Evolutionary conservation across 768 basidiomycete genomes (phyloP), one percentile per base, ranked within the genome.

Genomic region (Lentinula sp.): DNA sequence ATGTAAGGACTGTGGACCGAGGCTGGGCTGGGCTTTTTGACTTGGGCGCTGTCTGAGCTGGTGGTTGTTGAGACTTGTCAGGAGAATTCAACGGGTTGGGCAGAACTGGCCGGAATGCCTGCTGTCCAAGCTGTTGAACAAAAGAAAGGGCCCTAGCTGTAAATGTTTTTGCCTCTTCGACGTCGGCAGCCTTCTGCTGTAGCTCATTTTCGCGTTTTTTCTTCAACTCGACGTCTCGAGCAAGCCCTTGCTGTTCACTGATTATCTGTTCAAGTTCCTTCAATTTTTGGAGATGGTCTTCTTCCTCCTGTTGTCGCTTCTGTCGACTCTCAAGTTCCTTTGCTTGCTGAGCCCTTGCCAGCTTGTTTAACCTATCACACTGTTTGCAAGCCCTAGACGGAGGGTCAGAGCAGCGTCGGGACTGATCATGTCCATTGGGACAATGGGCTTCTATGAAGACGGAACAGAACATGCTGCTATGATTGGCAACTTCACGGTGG

Each of bases 401-500:
- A 0, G 63, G 67, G 51, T 80, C 62, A 50, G 72, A 67, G 59
- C 87, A 89, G 61, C 74, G 73, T 71, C 77, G 81, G 0, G 65
- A 64, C 42, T 71, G 67, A 7, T 62, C 61, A 62, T 89, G 88
- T 0, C 75, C 75, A 1, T 74, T 72, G 0, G 73, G 60, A 66
- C 87, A 89, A 35, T 70, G 73, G 1, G 54, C 63, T 0, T 63
- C 59, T 45, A 83, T 65, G 23, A 73, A 59, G 6, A 71, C 65
- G 31, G 69, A 62, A 70, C 88, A 89, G 2, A 54, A 61, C 73
- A 83, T 78, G 68, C 83, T 78, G 16, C 83, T 79, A 68, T 88
- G 80, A 63, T 82, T 81, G 51, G 63, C 67, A 11, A 83, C 60
- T 21, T 21, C 21, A 58, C 80, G 80, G 68, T 89, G 87, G 59